Evolutionary conservation across 306 rosid species (phyloP).

Genomic region (Hippophae tibetana): DNA sequence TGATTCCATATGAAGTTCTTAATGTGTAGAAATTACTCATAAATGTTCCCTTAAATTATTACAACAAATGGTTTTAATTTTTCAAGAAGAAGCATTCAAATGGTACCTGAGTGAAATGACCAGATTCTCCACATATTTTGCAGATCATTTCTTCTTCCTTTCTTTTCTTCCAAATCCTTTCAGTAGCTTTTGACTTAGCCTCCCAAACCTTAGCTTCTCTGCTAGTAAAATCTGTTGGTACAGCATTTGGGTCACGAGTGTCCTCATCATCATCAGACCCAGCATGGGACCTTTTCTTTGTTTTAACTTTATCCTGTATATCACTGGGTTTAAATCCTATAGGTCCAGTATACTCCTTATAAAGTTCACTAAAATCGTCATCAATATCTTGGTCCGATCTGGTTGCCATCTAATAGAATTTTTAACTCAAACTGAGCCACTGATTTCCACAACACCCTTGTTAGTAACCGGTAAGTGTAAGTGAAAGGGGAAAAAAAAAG

Average conservation of each 20-base stretch:
- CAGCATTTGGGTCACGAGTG: slow-evolving; percentile 82
- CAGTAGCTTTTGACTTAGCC: slow-evolving; percentile 97
- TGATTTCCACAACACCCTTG: neutral
- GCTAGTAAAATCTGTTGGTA: slow-evolving; percentile 95
- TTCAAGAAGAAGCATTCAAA: neutral
- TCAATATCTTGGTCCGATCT: slow-evolving; percentile 68
- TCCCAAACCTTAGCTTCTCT: slow-evolving; percentile 99
- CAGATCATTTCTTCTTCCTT: slow-evolving; percentile 98
- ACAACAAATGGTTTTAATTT: neutral
- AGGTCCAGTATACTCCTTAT: slow-evolving; percentile 98
- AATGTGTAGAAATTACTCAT: no score
- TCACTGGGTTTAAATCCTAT: slow-evolving; percentile 31
- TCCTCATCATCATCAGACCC: slow-evolving; percentile 86
- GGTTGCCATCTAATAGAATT: slow-evolving; percentile 44
- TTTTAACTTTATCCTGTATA: slow-evolving; percentile 42
- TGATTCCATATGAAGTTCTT: no score
- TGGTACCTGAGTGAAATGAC: slow-evolving; percentile 94
- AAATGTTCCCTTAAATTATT: no score
- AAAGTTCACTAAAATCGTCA: slow-evolving; percentile 81
- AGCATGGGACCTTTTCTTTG: slow-evolving; percentile 66
- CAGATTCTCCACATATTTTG: slow-evolving; percentile 89
- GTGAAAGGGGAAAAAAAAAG: no score
- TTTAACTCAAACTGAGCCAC: slow-evolving; percentile 24
- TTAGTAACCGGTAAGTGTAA: no score
- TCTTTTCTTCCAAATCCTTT: slow-evolving; percentile 98